Evolutionary conservation across 1,284 basidiomycete species (phyloP).

Genomic region (Malassezia restricta): DNA sequence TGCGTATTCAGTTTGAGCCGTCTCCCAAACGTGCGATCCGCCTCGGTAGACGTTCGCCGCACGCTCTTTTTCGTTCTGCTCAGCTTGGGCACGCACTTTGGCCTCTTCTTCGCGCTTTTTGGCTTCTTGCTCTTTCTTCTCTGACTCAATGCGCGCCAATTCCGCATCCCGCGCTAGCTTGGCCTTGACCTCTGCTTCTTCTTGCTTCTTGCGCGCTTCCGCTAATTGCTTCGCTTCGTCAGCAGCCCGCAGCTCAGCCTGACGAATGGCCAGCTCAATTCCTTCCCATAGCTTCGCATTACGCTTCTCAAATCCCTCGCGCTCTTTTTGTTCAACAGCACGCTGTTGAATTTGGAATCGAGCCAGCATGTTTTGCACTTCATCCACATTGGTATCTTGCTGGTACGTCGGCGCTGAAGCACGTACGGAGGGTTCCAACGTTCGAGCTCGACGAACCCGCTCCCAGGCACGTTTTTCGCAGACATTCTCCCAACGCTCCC

Average conservation of each 20-base stretch:
- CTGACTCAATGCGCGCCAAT: constrained; percentile 24
- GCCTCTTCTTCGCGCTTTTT: constrained; percentile 11
- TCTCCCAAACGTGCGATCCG: constrained; percentile 20
- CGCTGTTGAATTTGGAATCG: constrained; percentile 26
- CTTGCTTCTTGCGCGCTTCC: constrained; percentile 25
- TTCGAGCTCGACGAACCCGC: neutral
- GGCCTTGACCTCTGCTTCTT: constrained; percentile 31
- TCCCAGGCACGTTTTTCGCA: constrained; percentile 7
- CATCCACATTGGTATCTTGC: constrained; percentile 19
- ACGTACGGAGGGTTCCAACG: neutral
- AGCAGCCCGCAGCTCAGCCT: constrained; percentile 27
- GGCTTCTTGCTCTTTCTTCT: constrained; percentile 23
- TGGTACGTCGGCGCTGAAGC: neutral
- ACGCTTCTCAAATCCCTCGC: constrained; percentile 33
- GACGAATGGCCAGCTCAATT: constrained; percentile 35
- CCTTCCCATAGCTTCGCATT: constrained; percentile 36
- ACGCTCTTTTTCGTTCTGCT: constrained; percentile 18
- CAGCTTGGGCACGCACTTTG: constrained; percentile 17
- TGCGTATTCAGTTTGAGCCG: constrained; percentile 27
- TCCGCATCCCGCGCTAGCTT: constrained; percentile 28
- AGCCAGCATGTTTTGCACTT: constrained; percentile 25
- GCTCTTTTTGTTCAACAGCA: constrained; percentile 24
- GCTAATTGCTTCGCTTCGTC: constrained; percentile 29
- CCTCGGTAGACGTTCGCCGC: constrained; percentile 17
- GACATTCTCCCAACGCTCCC: constrained; percentile 13